phyloP scores from a whole-genome alignment of 192 early-diverging fungal genomes.

The Cladochytrium replicatum region DNA sequence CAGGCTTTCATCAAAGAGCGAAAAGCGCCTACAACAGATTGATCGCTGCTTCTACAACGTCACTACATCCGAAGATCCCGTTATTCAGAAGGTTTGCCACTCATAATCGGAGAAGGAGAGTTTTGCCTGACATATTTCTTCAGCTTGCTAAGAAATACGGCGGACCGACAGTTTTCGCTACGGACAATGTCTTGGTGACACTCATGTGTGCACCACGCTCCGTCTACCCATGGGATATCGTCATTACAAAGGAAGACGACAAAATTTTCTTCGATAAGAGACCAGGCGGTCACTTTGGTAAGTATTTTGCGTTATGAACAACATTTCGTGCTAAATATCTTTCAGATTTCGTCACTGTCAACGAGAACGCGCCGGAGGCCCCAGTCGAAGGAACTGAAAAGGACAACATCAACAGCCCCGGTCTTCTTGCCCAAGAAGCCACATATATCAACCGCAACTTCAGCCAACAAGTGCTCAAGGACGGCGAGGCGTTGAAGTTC shows the following conservation, averaged over 20 bases:
- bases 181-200: slow-evolving; percentile 78
- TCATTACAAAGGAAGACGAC: slow-evolving; percentile 75
- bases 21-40: slow-evolving; percentile 57
- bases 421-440: slow-evolving; percentile 78
- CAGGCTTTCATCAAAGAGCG: slow-evolving; percentile 69
- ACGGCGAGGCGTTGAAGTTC: slow-evolving; percentile 37
- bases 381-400: slow-evolving; percentile 81
- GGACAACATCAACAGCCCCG: slow-evolving; percentile 79
- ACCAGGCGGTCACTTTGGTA: slow-evolving; percentile 61
- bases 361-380: slow-evolving; percentile 89
- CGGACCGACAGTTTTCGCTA: slow-evolving; percentile 69
- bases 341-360: slow-evolving; percentile 79
- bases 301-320: too few relatives aligned
- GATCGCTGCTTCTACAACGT: slow-evolving; percentile 62
- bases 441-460: slow-evolving; percentile 80
- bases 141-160: slow-evolving; percentile 17
- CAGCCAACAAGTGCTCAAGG: slow-evolving; percentile 62
- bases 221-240: slow-evolving; percentile 92
- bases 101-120: too few relatives aligned
- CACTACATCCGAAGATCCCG: slow-evolving; percentile 80
- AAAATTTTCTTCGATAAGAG: slow-evolving; percentile 86
- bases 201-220: slow-evolving; percentile 88
- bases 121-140: too few relatives aligned
- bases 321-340: not conserved
- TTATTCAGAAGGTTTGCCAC: slow-evolving; percentile 56